Base-by-base conservation (phyloP, 805 yeast species). In the Saccharomycopsis schoenii region DNA sequence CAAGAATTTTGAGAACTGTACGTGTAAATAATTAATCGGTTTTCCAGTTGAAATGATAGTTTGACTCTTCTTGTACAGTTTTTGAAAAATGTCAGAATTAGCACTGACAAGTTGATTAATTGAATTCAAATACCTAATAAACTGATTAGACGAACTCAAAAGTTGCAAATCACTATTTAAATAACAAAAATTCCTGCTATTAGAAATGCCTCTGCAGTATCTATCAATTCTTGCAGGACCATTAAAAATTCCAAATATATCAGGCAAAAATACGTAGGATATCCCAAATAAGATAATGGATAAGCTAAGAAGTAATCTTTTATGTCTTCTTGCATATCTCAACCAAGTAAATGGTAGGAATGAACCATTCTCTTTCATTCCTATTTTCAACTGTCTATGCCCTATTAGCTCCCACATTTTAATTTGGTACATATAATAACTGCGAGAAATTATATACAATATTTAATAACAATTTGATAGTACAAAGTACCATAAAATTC, bases 141-240 rank as follows among this genome's bases (percentile, higher is more conserved):
- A 68, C 0, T 80, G 79, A 0, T 88, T 85, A 17, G 86, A 69
- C 0, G 90, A 73, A 17, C 85, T 80, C 60, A 88, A 77, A 0
- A 92, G 94, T 71, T 93, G 99, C 19, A 94, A 68, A 0, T 92
- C 84, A 8, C 96, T 82, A 69, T 94, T 93, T 63, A 97, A 97
- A 74, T 89, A 93, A 71, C 99, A 93, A 70, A 91, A 97, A 66
- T 89, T 89, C 62, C 92, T 81, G 65, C 85, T 77, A 71, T 93
- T 94, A 66, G 85, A 78, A 55, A 93, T 75, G 2, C 97, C 97
- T 0, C 94, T 89, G 11, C 96, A 86, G 68, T 82, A 76, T 65
- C 81, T 85, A 66, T 87, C 93, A 8, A 86, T 84, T 69, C 94
- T 75, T 70, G 60, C 52, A 47, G 11, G 14, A 10, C 34, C 11